Evolutionary conservation across 2,329 filamentous ascomycete genomes (phyloP).

Genomic region (Myrmaecium sp.): DNA sequence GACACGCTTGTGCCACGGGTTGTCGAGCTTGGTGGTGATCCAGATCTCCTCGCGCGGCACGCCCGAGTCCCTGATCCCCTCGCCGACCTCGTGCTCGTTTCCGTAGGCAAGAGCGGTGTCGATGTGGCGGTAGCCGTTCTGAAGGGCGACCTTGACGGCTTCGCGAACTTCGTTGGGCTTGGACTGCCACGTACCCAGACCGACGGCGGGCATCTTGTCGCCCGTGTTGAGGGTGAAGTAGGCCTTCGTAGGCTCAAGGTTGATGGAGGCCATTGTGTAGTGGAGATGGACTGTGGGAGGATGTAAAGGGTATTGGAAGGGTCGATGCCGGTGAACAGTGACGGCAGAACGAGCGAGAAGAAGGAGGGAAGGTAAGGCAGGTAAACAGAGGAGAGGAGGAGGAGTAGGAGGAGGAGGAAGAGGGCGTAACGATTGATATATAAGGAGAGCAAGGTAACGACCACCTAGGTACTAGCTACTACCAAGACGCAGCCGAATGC

Average conservation of each 20-base stretch:
- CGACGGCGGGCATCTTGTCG: slow-evolving; percentile 60
- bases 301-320: too few relatives aligned
- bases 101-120: slow-evolving; percentile 63
- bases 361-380: slow-evolving; percentile 10
- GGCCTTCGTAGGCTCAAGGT: slow-evolving; percentile 20
- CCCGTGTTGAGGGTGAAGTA: slow-evolving; percentile 46
- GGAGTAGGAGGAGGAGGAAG: neutral
- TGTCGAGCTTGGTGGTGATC: slow-evolving; percentile 71
- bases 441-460: too few relatives aligned
- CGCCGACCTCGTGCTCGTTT: slow-evolving; percentile 60
- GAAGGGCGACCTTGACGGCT: slow-evolving; percentile 54
- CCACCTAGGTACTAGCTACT: too few relatives aligned
- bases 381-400: neutral
- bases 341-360: slow-evolving; percentile 10
- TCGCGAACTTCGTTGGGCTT: slow-evolving; percentile 48
- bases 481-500: too few relatives aligned
- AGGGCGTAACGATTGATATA: too few relatives aligned
- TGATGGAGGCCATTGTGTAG: slow-evolving; percentile 9
- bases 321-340: too few relatives aligned
- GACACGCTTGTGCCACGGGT: slow-evolving; percentile 59
- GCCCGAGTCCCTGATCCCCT: slow-evolving; percentile 49
- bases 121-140: slow-evolving; percentile 56
- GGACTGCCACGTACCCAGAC: slow-evolving; percentile 68
- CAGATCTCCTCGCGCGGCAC: slow-evolving; percentile 52
- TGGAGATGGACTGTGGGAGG: too few relatives aligned